Base-by-base conservation (phyloP, 495 filamentous ascomycete genomes). In the Penicillium paradoxum region DNA sequence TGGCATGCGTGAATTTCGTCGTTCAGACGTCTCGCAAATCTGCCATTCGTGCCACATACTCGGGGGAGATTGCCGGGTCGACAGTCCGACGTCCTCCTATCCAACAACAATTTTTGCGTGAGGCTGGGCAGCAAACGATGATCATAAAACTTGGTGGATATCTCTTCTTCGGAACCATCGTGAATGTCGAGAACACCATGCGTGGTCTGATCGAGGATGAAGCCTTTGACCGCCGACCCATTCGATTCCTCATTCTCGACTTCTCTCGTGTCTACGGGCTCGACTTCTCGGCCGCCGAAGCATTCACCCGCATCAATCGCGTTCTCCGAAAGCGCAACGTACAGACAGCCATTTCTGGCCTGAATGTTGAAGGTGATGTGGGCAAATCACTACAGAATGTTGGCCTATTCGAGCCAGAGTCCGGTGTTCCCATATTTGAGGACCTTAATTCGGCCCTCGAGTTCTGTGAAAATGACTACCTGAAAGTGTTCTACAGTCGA, bases 121-220 rank as follows among this genome's bases (percentile, higher is more conserved):
- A 92, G 56, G 92, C 90, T 38, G 92, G 95, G 1, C 77, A 79
- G 30, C 93, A 98, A 63, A 91, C 91, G 33, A 82, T 88, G 34
- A 82, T 97, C 48, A 87, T 91, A 54, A 97, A 97, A 68, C 79
- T 97, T 22, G 84, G 86, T 11, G 91, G 93, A 1, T 96, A 90
- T 56, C 79, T 97, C 7, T 98, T 97, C 73, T 98, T 98, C 58
- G 93, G 93, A 6, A 96, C 91, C 0, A 97, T 98, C 47, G 90
- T 96, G 25, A 86, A 86, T 29, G 91, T 98, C 3, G 93, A 98
- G 68, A 86, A 87, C 49, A 85, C 86, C 47, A 89, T 96, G 62
- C 80, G 90, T 18, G 81, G 75, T 1, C 71, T 97, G 44, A 85
- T 97, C 27, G 81, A 89, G 36, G 89, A 93, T 18, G 84, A 95